Conservation (phyloP, 2,329 filamentous ascomycete genomes). For the Fusarium austroafricanum region DNA sequence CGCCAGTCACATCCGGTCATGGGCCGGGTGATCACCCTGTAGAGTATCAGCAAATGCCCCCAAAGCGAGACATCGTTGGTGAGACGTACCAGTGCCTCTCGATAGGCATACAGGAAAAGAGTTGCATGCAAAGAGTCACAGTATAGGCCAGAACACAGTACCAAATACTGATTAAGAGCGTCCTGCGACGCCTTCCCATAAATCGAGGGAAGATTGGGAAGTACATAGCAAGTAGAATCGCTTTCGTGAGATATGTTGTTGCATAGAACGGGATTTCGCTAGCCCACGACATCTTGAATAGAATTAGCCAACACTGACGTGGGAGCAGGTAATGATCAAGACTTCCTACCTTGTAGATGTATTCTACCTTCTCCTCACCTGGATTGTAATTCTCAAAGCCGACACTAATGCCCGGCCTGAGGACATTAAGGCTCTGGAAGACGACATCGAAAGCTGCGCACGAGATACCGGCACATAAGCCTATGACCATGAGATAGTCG, state of each 20-base stretch:
- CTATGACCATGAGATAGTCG: conserved; percentile 29
- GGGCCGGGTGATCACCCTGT: conserved; percentile 18
- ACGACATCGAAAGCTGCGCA: conserved; percentile 23
- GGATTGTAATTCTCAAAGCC: conserved; percentile 24
- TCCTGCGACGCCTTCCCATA: conserved; percentile 26
- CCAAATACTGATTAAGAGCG: conserved; percentile 11
- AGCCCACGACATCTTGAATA: conserved; percentile 28
- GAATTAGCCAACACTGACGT: neutral
- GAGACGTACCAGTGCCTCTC: conserved; percentile 28
- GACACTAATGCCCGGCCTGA: conserved; percentile 24
- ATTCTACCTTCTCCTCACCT: conserved; percentile 16
- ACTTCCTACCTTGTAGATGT: conserved; percentile 28
- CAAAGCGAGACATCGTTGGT: neutral
- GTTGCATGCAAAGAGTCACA: conserved; percentile 17
- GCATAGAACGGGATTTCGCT: conserved; percentile 35
- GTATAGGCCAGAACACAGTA: conserved; percentile 23
- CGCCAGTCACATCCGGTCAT: conserved; percentile 18
- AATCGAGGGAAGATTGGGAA: conserved; percentile 25
- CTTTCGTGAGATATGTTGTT: conserved; percentile 28
- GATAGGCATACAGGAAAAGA: conserved; percentile 34
- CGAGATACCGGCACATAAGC: conserved; percentile 17
- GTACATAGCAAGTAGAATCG: conserved; percentile 22
- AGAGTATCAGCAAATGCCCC: neutral
- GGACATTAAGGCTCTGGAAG: conserved; percentile 15
- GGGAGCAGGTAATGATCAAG: fast-evolving